Conservation (phyloP, 768 basidiomycete genomes). For the Mycena floridula region DNA sequence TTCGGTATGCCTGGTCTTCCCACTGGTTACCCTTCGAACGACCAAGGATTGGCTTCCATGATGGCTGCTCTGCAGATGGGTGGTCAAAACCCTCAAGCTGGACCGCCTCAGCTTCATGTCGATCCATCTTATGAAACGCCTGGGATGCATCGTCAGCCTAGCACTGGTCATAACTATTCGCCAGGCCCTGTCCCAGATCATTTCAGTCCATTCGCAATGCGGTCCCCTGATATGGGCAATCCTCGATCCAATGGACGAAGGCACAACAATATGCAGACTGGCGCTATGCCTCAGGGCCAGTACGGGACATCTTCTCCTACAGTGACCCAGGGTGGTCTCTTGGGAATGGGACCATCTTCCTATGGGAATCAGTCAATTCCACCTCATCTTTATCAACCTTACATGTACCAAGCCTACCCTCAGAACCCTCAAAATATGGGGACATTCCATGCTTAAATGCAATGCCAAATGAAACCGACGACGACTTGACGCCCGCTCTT, state of each 20-base stretch:
- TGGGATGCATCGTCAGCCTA: slow-evolving; percentile 29
- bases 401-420: slow-evolving; percentile 83
- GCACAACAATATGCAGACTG: slow-evolving; percentile 40
- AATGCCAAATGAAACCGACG: slow-evolving; percentile 18
- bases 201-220: slow-evolving; percentile 47
- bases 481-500: slow-evolving; percentile 36
- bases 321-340: slow-evolving; percentile 49
- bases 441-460: slow-evolving; percentile 58
- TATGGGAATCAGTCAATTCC: slow-evolving; percentile 53
- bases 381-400: slow-evolving; percentile 69
- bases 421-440: slow-evolving; percentile 77
- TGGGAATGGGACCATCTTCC: slow-evolving; percentile 62
- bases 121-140: slow-evolving; percentile 54
- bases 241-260: slow-evolving; percentile 49
- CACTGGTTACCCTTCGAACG: slow-evolving; percentile 74
- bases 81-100: slow-evolving; percentile 79
- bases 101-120: slow-evolving; percentile 65
- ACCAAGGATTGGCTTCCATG: slow-evolving; percentile 85
- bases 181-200: slow-evolving; percentile 38
- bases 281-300: slow-evolving; percentile 33
- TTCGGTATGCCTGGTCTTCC: slow-evolving; percentile 73
- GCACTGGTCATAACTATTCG: slow-evolving; percentile 29
- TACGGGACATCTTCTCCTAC: slow-evolving; percentile 61
- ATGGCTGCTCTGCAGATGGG: slow-evolving; percentile 92
- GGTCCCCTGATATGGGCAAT: slow-evolving; percentile 37